Evolutionary conservation across 1,284 basidiomycete species (phyloP), one percentile per base, ranked within the genome.

Genomic region (Apiotrichum montevideense): DNA sequence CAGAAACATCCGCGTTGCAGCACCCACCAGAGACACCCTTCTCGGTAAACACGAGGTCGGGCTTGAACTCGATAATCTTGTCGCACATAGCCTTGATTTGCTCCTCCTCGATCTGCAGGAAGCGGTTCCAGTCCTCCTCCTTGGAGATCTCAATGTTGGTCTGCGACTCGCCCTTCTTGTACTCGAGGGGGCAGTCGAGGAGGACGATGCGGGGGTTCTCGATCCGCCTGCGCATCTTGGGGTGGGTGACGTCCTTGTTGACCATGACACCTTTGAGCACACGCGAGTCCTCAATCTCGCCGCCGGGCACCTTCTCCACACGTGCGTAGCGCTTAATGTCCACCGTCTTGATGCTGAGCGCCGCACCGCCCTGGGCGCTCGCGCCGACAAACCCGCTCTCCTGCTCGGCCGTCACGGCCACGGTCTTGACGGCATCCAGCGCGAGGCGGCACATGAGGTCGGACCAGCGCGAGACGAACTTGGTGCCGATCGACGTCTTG

Each of bases 221-320:
- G 75, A 98, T 98, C 65, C 91, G 80, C 60, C 95, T 79, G 59
- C 94, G 82, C 95, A 98, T 98, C 72, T 91, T 88, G 33, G 95
- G 94, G 77, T 98, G 96, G 0, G 94, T 97, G 66, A 98, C 90
- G 75, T 98, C 95, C 82, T 98, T 98, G 85, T 97, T 98, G 71
- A 98, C 78, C 87, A 98, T 94, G 59, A 98, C 87, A 53, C 95
- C 94, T 59, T 83, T 85, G 59, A 98, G 78, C 1, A 98, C 95
- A 56, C 80, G 78, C 64, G 87, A 91, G 60, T 95, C 84, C 78
- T 98, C 96, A 69, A 98, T 98, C 78, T 95, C 93, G 29, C 94
- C 95, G 29, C 95, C 95, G 2, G 94, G 92, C 5, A 98, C 83
- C 80, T 98, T 98, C 78, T 98, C 95, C 6, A 98, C 91, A 35